A percentile compares a stretch with the other conserved stretches of the same genome.
phyloP scores from a whole-genome alignment of 108 stramenopile genomes.

The Cyclotella atomus region DNA sequence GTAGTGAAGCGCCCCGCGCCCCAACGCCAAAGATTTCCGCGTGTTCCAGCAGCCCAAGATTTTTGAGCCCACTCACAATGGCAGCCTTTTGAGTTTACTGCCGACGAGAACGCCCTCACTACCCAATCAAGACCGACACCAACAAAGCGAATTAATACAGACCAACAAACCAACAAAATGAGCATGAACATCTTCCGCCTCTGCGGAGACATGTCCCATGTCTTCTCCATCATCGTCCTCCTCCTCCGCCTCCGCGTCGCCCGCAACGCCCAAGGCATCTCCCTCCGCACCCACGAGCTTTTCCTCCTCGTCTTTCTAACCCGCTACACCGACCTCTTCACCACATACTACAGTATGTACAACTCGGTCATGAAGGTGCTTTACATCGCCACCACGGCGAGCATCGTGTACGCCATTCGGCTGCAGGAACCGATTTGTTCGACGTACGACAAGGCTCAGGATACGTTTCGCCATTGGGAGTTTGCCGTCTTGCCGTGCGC shows the following conservation, averaged over 20 bases:
- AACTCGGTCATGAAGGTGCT: slow-evolving; percentile 97
- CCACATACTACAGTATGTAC: slow-evolving; percentile 93
- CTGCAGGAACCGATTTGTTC: slow-evolving; percentile 89
- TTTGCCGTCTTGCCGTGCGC: slow-evolving; percentile 95
- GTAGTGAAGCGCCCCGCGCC: too few species aligned
- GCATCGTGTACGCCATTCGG: slow-evolving; percentile 95
- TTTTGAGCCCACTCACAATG: too few species aligned
- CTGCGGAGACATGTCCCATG: slow-evolving; percentile 97
- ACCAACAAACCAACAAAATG: too few species aligned
- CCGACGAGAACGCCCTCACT: too few species aligned
- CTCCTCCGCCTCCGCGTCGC: slow-evolving; percentile 94
- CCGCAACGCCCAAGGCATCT: slow-evolving; percentile 95
- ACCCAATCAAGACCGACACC: too few species aligned
- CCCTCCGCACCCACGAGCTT: slow-evolving; percentile 98
- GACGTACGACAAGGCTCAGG: slow-evolving; percentile 96
- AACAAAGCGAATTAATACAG: too few species aligned
- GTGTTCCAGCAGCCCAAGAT: too few species aligned
- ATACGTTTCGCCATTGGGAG: slow-evolving; percentile 97
- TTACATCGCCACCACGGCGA: slow-evolving; percentile 93
- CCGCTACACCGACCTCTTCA: slow-evolving; percentile 91
- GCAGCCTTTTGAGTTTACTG: too few species aligned
- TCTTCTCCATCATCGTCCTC: slow-evolving; percentile 96
- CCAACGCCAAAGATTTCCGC: too few species aligned
- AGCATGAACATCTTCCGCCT: slow-evolving; percentile 95
- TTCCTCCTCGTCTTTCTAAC: slow-evolving; percentile 96